These are phyloP conservation scores for Botrytis porri DNA, from an alignment of 2,329 filamentous ascomycete genomes.

Conservation along the genomic window DNA sequence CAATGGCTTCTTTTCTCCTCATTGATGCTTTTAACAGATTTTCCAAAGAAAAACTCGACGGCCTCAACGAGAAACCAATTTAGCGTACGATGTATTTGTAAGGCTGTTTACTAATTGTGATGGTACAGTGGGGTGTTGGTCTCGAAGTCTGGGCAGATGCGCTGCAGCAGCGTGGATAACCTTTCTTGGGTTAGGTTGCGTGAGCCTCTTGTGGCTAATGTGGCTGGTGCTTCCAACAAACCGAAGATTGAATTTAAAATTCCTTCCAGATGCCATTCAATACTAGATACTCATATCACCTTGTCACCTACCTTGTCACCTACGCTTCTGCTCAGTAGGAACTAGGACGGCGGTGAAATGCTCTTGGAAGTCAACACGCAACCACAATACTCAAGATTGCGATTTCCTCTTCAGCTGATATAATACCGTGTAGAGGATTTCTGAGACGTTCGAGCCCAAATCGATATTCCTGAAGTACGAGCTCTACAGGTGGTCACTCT, in stretches of 20 bases:
- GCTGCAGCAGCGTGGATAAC: background rate
- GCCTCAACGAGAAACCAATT: background rate
- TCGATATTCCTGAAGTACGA: slow-evolving; percentile 57
- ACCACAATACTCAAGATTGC: background rate
- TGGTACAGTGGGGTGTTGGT: background rate
- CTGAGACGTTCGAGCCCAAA: slow-evolving; percentile 50
- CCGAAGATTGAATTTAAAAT: background rate
- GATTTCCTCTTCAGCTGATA: background rate
- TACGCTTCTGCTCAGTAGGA: background rate
- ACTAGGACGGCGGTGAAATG: background rate
- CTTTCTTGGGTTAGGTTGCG: background rate
- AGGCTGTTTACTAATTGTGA: slow-evolving; percentile 16
- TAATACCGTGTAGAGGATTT: slow-evolving; percentile 51
- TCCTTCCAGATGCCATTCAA: background rate
- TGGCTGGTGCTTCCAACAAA: background rate
- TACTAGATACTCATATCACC: background rate
- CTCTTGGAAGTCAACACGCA: background rate
- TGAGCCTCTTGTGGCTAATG: background rate
- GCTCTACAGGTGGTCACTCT: slow-evolving; percentile 31
- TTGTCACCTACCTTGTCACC: background rate
- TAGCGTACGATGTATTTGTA: slow-evolving; percentile 14
- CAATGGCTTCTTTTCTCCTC: slow-evolving; percentile 6
- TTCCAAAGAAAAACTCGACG: slow-evolving; percentile 1
- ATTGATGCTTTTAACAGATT: background rate
- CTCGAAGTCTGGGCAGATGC: background rate